These are phyloP conservation scores for Volvariella volvacea DNA, from an alignment of 1,284 basidiomycete species.

Conservation along the genomic window DNA sequence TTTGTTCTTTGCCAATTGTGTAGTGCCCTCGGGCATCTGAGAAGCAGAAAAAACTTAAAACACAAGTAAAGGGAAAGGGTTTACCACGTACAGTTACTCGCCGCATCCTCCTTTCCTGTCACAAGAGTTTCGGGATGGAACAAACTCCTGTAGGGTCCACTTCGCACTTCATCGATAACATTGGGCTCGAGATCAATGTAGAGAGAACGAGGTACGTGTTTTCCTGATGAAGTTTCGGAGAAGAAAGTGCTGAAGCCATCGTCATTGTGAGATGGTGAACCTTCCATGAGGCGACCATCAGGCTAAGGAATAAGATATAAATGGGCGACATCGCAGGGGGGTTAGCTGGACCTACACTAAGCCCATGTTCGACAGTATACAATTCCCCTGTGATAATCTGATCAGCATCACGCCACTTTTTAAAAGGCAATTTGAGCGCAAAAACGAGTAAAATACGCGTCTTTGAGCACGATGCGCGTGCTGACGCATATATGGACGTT, in stretches of 20 bases:
- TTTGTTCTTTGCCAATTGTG: constrained; percentile 96
- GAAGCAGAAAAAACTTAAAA: constrained; percentile 7
- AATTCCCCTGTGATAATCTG: constrained; percentile 74
- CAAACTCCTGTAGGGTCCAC: constrained; percentile 90
- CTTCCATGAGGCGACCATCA: constrained; percentile 75
- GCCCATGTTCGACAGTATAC: constrained; percentile 96
- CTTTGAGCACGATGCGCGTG: constrained; percentile 11
- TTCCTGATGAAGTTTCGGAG: constrained; percentile 88
- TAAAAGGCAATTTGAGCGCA: constrained; percentile 10
- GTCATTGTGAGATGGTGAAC: constrained; percentile 67
- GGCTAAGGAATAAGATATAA: constrained; percentile 49
- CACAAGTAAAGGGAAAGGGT: constrained; percentile 7
- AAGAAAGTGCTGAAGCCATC: constrained; percentile 98
- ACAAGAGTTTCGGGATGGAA: constrained; percentile 99
- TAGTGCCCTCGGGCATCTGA: constrained; percentile 95
- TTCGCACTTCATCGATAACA: constrained; percentile 96
- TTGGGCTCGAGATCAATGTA: constrained; percentile 98
- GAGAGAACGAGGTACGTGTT: constrained; percentile 97
- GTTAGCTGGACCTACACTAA: constrained; percentile 83
- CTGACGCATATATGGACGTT: constrained; percentile 17
- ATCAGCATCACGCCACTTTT: constrained; percentile 33
- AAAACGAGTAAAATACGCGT: constrained; percentile 18
- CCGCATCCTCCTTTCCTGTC: constrained; percentile 98
- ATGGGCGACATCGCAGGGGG: constrained; percentile 5
- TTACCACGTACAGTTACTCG: constrained; percentile 88